A percentile compares a stretch with the other conserved stretches of the same genome.
Conservation (phyloP, 2,329 filamentous ascomycete genomes). For the Chaetomiaceae sp. region DNA sequence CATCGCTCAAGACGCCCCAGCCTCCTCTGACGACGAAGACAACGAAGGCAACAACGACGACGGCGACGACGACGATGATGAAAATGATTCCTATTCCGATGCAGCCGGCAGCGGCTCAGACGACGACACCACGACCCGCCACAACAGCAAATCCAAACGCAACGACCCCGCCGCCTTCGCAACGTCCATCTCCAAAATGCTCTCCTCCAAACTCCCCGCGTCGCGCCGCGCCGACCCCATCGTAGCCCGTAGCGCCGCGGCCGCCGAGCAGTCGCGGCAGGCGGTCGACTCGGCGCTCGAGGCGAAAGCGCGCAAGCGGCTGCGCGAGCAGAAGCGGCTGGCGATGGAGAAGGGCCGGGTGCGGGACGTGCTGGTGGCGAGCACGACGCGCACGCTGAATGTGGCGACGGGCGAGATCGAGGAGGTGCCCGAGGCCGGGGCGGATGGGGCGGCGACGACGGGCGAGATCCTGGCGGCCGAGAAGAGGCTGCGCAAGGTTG, state of each 20-base stretch:
- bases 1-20: constrained; percentile 30
- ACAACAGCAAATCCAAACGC: constrained; percentile 63
- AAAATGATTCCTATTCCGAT: constrained; percentile 37
- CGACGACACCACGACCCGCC: neutral
- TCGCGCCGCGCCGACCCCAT: constrained; percentile 84
- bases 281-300: constrained; percentile 75
- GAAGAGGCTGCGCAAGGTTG: constrained; percentile 76
- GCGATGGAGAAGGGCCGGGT: constrained; percentile 83
- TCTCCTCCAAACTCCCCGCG: constrained; percentile 80
- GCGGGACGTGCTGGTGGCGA: constrained; percentile 71
- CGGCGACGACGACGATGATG: constrained; percentile 33
- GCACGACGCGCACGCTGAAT: constrained; percentile 44
- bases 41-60: constrained; percentile 38
- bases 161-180: constrained; percentile 91
- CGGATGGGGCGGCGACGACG: constrained; percentile 42
- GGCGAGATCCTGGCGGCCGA: constrained; percentile 64
- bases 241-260: constrained; percentile 75
- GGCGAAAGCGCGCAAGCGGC: constrained; percentile 69
- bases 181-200: constrained; percentile 87
- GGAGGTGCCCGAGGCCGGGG: constrained; percentile 31
- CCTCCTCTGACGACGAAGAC: constrained; percentile 24
- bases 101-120: constrained; percentile 38
- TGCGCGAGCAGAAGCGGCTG: constrained; percentile 74
- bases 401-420: constrained; percentile 40
- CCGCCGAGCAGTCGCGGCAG: constrained; percentile 66